These are phyloP conservation scores for Clarireedia paspali DNA, from an alignment of 2,329 filamentous ascomycete genomes.

Conservation along the genomic window DNA sequence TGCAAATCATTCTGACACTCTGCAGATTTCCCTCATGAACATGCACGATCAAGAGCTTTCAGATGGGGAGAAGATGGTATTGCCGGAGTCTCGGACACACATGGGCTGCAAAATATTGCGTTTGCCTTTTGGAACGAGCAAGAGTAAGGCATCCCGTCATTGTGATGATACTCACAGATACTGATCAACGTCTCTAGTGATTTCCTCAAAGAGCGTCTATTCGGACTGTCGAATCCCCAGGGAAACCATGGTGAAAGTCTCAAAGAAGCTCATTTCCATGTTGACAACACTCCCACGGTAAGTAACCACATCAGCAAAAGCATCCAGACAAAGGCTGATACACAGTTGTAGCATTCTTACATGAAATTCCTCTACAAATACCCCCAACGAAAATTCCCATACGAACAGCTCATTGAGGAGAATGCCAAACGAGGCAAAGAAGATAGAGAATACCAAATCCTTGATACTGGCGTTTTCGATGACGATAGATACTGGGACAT, in stretches of 20 bases:
- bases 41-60: slow-evolving; percentile 80
- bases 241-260: slow-evolving; percentile 96
- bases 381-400: slow-evolving; percentile 84
- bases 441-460: slow-evolving; percentile 84
- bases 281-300: slow-evolving; percentile 76
- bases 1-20: slow-evolving; percentile 23
- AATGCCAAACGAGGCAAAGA: slow-evolving; percentile 69
- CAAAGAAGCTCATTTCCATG: slow-evolving; percentile 93
- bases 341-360: slow-evolving; percentile 69
- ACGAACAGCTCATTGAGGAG: slow-evolving; percentile 77
- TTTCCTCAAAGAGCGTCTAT: slow-evolving; percentile 90
- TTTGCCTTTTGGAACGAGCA: slow-evolving; percentile 98
- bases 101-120: slow-evolving; percentile 84
- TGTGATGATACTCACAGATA: slow-evolving; percentile 26
- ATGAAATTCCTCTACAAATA: slow-evolving; percentile 99
- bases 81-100: slow-evolving; percentile 87
- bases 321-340: slow-evolving; percentile 6
- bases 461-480: slow-evolving; percentile 82
- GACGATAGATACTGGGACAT: slow-evolving; percentile 95
- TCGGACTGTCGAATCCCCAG: slow-evolving; percentile 91
- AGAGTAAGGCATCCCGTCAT: slow-evolving; percentile 52
- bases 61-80: slow-evolving; percentile 97
- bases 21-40: slow-evolving; percentile 85
- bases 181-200: slow-evolving; percentile 49
- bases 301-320: slow-evolving; percentile 1